phyloP scores from a whole-genome alignment of 805 yeast species.

The Yarrowia sp. region DNA sequence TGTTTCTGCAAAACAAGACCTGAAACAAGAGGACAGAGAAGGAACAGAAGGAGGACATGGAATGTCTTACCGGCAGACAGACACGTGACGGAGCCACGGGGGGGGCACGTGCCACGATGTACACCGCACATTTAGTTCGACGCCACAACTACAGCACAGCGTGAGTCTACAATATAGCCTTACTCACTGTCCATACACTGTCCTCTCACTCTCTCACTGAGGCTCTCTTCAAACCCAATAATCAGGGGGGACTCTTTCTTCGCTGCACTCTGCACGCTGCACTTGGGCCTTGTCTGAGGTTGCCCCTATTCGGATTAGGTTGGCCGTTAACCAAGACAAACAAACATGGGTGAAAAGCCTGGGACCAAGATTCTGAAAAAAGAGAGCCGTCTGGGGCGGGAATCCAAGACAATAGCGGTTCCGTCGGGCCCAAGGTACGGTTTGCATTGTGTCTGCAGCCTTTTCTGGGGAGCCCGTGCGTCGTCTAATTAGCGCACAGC shows the following conservation, averaged over 20 bases:
- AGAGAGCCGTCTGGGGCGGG: neutral
- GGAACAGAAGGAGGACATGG: neutral
- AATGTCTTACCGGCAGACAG: neutral
- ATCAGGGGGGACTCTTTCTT: conserved; percentile 12
- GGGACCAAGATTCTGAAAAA: no score
- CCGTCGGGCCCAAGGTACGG: conserved; percentile 15
- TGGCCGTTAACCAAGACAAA: conserved; percentile 29
- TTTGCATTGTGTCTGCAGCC: conserved; percentile 26
- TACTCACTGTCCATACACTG: no score
- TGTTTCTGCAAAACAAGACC: neutral
- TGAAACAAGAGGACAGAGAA: neutral
- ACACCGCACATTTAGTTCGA: no score
- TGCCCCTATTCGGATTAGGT: conserved; percentile 13
- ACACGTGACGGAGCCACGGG: no score
- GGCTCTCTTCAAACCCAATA: conserved; percentile 1
- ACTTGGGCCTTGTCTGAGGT: neutral
- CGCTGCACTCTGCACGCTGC: conserved; percentile 5
- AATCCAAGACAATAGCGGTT: neutral
- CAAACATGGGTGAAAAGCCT: neutral
- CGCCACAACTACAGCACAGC: no score
- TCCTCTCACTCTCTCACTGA: no score
- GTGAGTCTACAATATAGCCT: no score
- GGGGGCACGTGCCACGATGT: no score
- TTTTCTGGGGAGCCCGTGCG: conserved; percentile 2
- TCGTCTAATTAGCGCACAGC: neutral